phyloP scores from a whole-genome alignment of 345 rosid species.

The Citrus hindsii region DNA sequence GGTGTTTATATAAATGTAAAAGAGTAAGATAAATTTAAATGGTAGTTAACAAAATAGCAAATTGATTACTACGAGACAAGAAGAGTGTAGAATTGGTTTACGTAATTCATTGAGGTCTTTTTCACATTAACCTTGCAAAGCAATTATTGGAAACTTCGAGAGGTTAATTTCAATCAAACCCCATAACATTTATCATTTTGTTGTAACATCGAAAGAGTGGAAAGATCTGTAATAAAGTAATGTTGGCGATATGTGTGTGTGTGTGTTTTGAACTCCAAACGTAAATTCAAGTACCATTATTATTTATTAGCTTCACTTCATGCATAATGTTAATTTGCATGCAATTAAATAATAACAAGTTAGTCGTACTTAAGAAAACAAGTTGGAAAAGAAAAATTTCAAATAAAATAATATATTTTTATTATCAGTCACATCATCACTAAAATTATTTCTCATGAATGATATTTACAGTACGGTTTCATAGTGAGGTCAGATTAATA shows the following conservation, averaged over 20 bases:
- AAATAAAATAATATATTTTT: no score
- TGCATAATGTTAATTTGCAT: neutral
- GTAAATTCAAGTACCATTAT: neutral
- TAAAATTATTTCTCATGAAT: no score
- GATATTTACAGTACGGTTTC: neutral
- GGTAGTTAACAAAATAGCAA: neutral
- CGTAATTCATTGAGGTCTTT: neutral
- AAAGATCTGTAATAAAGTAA: neutral
- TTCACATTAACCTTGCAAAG: neutral
- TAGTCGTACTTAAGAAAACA: neutral
- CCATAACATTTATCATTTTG: neutral
- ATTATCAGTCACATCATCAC: no score
- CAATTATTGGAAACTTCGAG: neutral
- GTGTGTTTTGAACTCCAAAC: neutral
- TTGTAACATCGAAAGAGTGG: neutral
- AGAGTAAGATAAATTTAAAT: no score
- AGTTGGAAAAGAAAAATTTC: no score
- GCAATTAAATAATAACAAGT: neutral
- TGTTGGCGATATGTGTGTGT: neutral
- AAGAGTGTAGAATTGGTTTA: conserved; percentile 1
- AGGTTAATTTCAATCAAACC: neutral
- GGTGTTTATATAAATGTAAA: neutral
- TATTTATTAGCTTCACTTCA: neutral
- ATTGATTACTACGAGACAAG: neutral
- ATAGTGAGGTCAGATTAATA: neutral